Percentiles rank a stretch among this genome's conserved stretches.
phyloP scores from a whole-genome alignment of 371 early-diverging fungal species.

The Mortierella sp. region DNA sequence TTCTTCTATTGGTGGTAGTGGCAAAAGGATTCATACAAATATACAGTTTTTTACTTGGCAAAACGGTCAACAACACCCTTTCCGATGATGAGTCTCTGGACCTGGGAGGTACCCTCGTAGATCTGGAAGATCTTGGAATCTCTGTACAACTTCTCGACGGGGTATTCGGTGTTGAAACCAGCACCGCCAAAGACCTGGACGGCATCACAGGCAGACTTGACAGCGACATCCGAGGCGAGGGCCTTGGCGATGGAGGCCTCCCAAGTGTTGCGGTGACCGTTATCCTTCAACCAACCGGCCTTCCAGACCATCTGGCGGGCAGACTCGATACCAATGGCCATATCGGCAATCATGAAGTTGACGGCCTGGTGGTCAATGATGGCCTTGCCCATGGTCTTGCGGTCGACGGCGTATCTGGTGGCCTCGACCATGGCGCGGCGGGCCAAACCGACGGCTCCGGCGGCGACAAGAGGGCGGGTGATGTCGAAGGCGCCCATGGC shows the following conservation, averaged over 20 bases:
- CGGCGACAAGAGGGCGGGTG: conserved; percentile 94
- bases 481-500: conserved; percentile 98
- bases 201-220: conserved; percentile 95
- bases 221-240: conserved; percentile 94
- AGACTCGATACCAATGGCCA: conserved; percentile 93
- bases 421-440: conserved; percentile 97
- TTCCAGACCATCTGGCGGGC: conserved; percentile 91
- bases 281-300: conserved; percentile 90
- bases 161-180: conserved; percentile 92
- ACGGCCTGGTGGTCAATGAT: conserved; percentile 95
- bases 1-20: background rate
- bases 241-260: conserved; percentile 97
- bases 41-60: conserved; percentile 36
- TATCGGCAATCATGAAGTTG: conserved; percentile 97
- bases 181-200: conserved; percentile 98
- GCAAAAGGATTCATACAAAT: background rate
- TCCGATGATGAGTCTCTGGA: conserved; percentile 91
- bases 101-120: conserved; percentile 97
- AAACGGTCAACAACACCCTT: conserved; percentile 58
- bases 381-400: conserved; percentile 96
- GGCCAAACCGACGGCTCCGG: conserved; percentile 94
- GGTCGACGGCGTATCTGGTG: conserved; percentile 88
- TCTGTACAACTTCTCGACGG: conserved; percentile 92
- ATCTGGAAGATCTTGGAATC: conserved; percentile 97
- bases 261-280: conserved; percentile 91